Conservation (phyloP, 192 early-diverging fungal species). For the Lobosporangium transversale region DNA sequence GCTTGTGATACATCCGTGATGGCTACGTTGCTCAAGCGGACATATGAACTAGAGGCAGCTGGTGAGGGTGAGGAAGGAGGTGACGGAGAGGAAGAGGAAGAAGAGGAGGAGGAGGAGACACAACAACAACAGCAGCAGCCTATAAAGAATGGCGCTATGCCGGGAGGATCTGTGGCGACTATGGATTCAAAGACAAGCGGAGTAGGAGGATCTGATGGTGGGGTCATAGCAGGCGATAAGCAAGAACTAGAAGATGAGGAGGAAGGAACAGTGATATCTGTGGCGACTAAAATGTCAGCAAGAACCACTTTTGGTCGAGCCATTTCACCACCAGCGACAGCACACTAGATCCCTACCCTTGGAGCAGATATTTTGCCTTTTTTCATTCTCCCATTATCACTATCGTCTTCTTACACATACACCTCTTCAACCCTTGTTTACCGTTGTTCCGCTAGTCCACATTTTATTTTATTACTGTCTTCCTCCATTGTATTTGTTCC, state of each 20-base stretch:
- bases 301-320: slow-evolving; percentile 1
- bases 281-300: slow-evolving; percentile 15
- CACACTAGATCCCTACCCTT: too few relatives aligned
- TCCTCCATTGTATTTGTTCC: too few relatives aligned
- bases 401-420: too few relatives aligned
- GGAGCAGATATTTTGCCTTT: too few relatives aligned
- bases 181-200: not conserved
- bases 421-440: too few relatives aligned
- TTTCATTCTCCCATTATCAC: too few relatives aligned
- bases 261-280: slow-evolving; percentile 6
- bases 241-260: not conserved
- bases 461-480: too few relatives aligned
- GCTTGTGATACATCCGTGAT: slow-evolving; percentile 32
- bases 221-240: not conserved
- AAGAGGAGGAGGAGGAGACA: slow-evolving; percentile 25
- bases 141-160: too few relatives aligned
- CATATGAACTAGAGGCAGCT: slow-evolving; percentile 41
- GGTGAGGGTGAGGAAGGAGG: too few relatives aligned
- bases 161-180: too few relatives aligned
- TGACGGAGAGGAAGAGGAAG: slow-evolving; percentile 10
- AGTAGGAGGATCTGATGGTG: not conserved
- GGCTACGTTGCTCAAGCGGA: slow-evolving; percentile 21
- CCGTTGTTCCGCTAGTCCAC: too few relatives aligned
- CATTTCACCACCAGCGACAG: not conserved
- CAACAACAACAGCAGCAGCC: not conserved